phyloP scores from a whole-genome alignment of 2,329 filamentous ascomycete genomes.

The Apiospora malaysiana region DNA sequence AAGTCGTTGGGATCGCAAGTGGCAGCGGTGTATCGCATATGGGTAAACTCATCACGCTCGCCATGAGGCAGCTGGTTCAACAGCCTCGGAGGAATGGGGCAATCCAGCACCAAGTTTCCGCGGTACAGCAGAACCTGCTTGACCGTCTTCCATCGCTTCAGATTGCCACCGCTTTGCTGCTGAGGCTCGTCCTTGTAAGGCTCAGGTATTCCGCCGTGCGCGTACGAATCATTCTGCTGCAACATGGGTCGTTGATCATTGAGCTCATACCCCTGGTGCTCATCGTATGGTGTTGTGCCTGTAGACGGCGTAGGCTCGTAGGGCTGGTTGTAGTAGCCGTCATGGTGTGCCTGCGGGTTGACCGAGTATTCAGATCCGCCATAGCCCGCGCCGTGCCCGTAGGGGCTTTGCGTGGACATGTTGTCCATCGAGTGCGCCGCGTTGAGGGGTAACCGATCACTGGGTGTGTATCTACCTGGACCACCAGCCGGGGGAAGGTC shows the following conservation, averaged over 20 bases:
- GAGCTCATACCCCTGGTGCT: slow-evolving; percentile 69
- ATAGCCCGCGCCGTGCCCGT: slow-evolving; percentile 49
- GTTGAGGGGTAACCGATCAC: slow-evolving; percentile 81
- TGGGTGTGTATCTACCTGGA: slow-evolving; percentile 62
- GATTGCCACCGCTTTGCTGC: slow-evolving; percentile 55
- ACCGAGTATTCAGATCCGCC: slow-evolving; percentile 73
- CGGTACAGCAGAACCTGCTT: slow-evolving; percentile 98
- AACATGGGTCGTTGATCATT: slow-evolving; percentile 81
- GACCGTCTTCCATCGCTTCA: slow-evolving; percentile 96
- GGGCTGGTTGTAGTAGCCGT: slow-evolving; percentile 83
- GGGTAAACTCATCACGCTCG: slow-evolving; percentile 88
- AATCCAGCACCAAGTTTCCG: slow-evolving; percentile 95
- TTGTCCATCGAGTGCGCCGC: slow-evolving; percentile 70
- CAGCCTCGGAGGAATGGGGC: slow-evolving; percentile 87
- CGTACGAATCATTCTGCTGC: slow-evolving; percentile 60
- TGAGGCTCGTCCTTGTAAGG: slow-evolving; percentile 52
- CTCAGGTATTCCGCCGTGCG: slow-evolving; percentile 41
- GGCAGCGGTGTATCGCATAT: slow-evolving; percentile 98
- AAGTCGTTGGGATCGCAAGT: slow-evolving; percentile 98
- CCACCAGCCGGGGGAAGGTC: slow-evolving; percentile 19
- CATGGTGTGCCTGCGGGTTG: slow-evolving; percentile 84
- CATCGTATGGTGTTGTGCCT: slow-evolving; percentile 61
- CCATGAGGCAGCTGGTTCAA: slow-evolving; percentile 89
- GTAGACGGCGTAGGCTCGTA: slow-evolving; percentile 69
- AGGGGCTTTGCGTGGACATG: slow-evolving; percentile 48